These are phyloP conservation scores for Linum lewisii DNA, from an alignment of 345 rosid species.

Conservation along the genomic window DNA sequence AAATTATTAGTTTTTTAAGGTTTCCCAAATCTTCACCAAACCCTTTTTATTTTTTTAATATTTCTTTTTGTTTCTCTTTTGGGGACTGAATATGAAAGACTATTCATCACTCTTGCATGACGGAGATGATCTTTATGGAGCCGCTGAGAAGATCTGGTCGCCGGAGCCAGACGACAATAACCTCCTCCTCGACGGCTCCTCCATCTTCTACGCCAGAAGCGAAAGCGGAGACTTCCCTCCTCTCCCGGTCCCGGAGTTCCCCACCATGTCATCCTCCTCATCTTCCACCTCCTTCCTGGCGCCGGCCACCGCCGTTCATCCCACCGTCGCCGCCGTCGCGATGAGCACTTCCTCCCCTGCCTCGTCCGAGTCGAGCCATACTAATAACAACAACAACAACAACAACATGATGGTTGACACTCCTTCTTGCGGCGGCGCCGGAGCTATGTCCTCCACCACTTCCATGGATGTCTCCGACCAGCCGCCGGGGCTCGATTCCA, in stretches of 20 bases:
- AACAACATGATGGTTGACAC: constrained; percentile 18
- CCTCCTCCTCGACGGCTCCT: constrained; percentile 46
- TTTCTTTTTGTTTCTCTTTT: neutral
- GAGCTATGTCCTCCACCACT: constrained; percentile 62
- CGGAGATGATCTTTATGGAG: constrained; percentile 11
- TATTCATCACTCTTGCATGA: constrained; percentile 7
- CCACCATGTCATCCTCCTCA: constrained; percentile 95
- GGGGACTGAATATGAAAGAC: constrained; percentile 6
- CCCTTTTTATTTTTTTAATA: constrained; percentile 10
- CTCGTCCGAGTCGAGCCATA: constrained; percentile 38
- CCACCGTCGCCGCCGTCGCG: no score
- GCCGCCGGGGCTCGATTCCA: constrained; percentile 16
- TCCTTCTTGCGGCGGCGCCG: constrained; percentile 9
- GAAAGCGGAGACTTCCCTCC: constrained; percentile 42
- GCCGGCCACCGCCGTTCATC: no score
- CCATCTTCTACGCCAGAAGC: constrained; percentile 52
- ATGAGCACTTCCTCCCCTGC: constrained; percentile 50
- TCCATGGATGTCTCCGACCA: constrained; percentile 54
- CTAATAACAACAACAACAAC: constrained; percentile 9
- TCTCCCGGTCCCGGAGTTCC: constrained; percentile 72
- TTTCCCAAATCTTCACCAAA: no score
- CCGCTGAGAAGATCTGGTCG: constrained; percentile 36
- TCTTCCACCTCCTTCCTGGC: constrained; percentile 79
- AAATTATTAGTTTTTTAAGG: no score
- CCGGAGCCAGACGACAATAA: constrained; percentile 34